Conservation (phyloP, 2,329 filamentous ascomycete genomes). For the Chaetomium sp. region DNA sequence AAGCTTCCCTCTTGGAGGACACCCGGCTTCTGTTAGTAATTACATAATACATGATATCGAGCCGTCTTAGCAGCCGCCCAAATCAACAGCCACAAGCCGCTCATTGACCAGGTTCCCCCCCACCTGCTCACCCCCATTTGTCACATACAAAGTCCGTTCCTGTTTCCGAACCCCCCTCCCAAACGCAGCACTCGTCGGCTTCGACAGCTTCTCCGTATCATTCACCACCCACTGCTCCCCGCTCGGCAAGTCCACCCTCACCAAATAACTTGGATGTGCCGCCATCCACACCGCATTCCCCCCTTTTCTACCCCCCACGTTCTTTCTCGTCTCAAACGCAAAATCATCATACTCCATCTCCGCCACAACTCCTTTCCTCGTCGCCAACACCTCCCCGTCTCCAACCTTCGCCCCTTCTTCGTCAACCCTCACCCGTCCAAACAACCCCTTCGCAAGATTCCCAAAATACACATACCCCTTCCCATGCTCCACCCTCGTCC, state of each 20-base stretch:
- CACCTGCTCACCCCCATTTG: constrained; percentile 9
- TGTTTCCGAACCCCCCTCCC: constrained; percentile 12
- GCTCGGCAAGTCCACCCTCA: constrained; percentile 5
- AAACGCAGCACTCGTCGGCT: constrained; percentile 13
- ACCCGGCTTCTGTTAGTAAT: too few species aligned
- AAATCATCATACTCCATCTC: constrained; percentile 20
- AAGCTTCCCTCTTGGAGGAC: too few species aligned
- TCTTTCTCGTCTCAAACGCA: constrained; percentile 7
- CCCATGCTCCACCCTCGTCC: not conserved
- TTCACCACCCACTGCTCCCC: constrained; percentile 14
- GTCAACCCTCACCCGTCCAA: constrained; percentile 10
- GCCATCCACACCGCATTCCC: constrained; percentile 13
- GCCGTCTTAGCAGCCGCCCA: too few species aligned
- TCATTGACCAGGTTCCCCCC: constrained; percentile 6
- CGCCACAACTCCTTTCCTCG: constrained; percentile 3
- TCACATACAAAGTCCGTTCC: constrained; percentile 16
- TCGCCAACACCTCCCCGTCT: constrained; percentile 2
- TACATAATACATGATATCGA: too few species aligned
- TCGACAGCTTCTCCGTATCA: constrained; percentile 10
- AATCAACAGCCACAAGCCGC: not conserved
- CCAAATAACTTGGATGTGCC: constrained; percentile 15
- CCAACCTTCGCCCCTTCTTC: constrained; percentile 1
- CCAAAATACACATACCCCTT: constrained; percentile 16
- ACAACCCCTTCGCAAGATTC: constrained; percentile 16
- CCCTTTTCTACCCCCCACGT: not conserved